Percentiles rank a stretch among this genome's conserved stretches.
Conservation (phyloP, 1,139 yeast species). For the Kodamaea ohmeri region DNA sequence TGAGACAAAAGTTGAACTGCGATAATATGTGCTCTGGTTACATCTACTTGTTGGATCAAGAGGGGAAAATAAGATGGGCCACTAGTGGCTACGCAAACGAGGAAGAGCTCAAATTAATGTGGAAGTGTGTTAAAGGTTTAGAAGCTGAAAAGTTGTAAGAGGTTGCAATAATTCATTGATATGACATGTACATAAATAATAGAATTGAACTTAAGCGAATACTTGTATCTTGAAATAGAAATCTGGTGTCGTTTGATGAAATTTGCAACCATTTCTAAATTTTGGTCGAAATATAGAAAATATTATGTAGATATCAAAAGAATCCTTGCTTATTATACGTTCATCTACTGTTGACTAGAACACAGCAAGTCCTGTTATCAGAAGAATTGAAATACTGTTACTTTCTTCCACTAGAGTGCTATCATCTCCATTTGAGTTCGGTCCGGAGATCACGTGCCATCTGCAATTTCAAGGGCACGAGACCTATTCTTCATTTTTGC, state of each 20-base stretch:
- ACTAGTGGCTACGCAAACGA: conserved; percentile 77
- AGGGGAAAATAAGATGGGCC: conserved; percentile 85
- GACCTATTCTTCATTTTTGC: conserved; percentile 8
- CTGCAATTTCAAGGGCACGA: conserved; percentile 16
- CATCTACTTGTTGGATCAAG: conserved; percentile 69
- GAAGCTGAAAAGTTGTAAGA: conserved; percentile 17
- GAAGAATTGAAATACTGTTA: too few relatives aligned
- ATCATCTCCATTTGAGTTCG: too few relatives aligned
- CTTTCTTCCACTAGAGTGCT: too few relatives aligned
- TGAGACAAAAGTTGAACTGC: conserved; percentile 60
- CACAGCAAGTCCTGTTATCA: too few relatives aligned
- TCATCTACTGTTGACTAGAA: too few relatives aligned
- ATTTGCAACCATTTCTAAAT: conserved; percentile 8
- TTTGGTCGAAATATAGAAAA: conserved; percentile 1
- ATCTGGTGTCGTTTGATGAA: too few relatives aligned
- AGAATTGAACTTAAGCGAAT: too few relatives aligned
- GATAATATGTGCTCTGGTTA: conserved; percentile 84
- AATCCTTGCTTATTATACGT: too few relatives aligned
- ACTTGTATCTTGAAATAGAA: too few relatives aligned
- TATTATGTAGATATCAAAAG: background rate
- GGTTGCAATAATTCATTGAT: too few relatives aligned
- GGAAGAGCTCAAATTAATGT: conserved; percentile 58
- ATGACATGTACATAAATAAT: too few relatives aligned
- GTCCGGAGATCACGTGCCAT: too few relatives aligned
- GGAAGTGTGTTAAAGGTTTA: conserved; percentile 63